These are phyloP conservation scores for Mycena pura DNA, from an alignment of 768 basidiomycete species.

Conservation along the genomic window DNA sequence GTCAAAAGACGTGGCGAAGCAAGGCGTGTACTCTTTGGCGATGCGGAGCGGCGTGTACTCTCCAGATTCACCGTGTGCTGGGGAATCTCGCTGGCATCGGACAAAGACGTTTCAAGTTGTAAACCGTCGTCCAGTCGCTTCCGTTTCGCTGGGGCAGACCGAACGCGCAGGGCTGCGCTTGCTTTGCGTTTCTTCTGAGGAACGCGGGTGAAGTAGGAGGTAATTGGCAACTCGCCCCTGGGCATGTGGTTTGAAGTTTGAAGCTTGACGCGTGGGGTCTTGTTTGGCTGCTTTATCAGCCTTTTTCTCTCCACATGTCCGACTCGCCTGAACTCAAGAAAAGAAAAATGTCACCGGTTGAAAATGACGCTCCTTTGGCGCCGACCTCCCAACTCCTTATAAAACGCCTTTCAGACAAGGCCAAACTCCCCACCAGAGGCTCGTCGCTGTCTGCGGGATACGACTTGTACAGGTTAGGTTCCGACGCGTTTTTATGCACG, in stretches of 20 bases:
- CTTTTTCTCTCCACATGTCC: conserved; percentile 27
- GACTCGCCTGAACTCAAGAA: conserved; percentile 57
- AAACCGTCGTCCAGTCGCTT: conserved; percentile 13
- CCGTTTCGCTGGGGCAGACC: conserved; percentile 7
- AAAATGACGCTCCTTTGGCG: conserved; percentile 39
- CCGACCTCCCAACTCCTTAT: conserved; percentile 69
- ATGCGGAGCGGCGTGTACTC: no score
- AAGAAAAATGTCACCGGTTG: conserved; percentile 60
- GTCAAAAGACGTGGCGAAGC: no score
- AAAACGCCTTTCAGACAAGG: conserved; percentile 84
- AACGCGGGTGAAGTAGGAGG: conserved; percentile 24
- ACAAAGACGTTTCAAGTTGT: no score
- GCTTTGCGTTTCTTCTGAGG: conserved; percentile 15
- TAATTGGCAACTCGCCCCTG: conserved; percentile 23
- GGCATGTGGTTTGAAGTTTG: no score
- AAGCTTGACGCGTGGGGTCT: no score
- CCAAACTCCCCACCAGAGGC: conserved; percentile 85
- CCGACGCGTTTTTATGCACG: conserved; percentile 9
- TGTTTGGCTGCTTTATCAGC: no score
- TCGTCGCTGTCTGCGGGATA: conserved; percentile 91
- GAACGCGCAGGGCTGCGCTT: neutral
- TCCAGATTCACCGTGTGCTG: no score
- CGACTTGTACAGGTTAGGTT: conserved; percentile 87
- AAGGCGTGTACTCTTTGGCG: no score
- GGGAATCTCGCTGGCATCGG: neutral